Percentiles rank a stretch among this genome's conserved stretches.
phyloP scores from a whole-genome alignment of 2,329 filamentous ascomycete genomes.

The Endothia cerciana region DNA sequence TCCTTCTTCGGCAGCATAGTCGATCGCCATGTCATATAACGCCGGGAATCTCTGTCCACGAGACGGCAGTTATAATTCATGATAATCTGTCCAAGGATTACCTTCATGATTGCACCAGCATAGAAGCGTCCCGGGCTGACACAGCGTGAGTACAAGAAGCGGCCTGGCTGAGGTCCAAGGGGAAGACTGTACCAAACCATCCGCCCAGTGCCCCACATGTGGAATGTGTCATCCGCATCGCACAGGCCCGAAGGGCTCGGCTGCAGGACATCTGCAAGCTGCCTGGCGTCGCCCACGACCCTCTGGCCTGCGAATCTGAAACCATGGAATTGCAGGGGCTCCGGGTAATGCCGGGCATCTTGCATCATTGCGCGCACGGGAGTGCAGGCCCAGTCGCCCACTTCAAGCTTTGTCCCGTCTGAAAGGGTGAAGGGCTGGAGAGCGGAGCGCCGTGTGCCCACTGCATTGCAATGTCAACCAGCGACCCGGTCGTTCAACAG shows the following conservation, averaged over 20 bases:
- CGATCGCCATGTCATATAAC: too few relatives aligned
- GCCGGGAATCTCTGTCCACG: background rate
- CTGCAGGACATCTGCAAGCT: too few relatives aligned
- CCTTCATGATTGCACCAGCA: background rate
- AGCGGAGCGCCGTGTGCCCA: background rate
- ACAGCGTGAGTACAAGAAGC: too few relatives aligned
- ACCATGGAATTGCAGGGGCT: background rate
- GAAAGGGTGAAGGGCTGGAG: background rate
- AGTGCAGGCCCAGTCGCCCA: background rate
- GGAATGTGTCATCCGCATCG: too few relatives aligned
- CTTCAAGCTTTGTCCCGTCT: background rate
- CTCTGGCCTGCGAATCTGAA: background rate
- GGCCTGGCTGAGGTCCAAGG: too few relatives aligned
- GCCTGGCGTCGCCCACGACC: background rate
- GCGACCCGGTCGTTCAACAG: too few relatives aligned
- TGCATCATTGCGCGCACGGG: background rate
- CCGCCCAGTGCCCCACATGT: background rate
- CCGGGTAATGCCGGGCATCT: background rate
- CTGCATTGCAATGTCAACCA: background rate
- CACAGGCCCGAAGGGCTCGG: too few relatives aligned
- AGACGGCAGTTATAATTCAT: background rate
- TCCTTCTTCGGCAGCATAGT: too few relatives aligned
- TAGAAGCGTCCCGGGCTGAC: background rate
- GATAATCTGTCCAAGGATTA: background rate
- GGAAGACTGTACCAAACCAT: background rate